These are phyloP conservation scores for Brassica cretica DNA, from an alignment of 345 rosid species.

Conservation along the genomic window DNA sequence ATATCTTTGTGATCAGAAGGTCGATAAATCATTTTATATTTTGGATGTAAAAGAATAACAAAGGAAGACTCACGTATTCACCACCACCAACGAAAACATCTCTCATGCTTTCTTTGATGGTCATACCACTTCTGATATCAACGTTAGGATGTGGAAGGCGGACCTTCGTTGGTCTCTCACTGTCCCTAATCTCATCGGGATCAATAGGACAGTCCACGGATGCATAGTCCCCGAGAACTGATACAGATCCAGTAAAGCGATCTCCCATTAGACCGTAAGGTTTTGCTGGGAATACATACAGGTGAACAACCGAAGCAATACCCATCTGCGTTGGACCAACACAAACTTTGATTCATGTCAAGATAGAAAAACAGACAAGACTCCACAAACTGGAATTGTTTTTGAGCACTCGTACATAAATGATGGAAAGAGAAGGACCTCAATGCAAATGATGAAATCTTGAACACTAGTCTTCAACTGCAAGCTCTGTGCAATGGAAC, in stretches of 20 bases:
- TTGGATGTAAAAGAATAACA: background rate
- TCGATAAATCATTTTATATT: too few relatives aligned
- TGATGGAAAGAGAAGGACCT: conserved; percentile 47
- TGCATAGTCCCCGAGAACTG: conserved; percentile 96
- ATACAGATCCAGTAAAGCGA: conserved; percentile 66
- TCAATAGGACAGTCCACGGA: conserved; percentile 89
- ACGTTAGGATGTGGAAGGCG: conserved; percentile 84
- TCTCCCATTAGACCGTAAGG: conserved; percentile 95
- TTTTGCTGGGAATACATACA: conserved; percentile 88
- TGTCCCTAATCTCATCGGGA: conserved; percentile 97
- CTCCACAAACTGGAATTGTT: background rate
- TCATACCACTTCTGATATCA: conserved; percentile 79
- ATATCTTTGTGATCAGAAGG: conserved; percentile 16
- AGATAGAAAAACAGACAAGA: background rate
- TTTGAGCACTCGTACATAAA: background rate
- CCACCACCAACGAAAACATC: conserved; percentile 93
- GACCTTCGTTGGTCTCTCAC: conserved; percentile 92
- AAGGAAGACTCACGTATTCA: conserved; percentile 70
- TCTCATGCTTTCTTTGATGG: conserved; percentile 84
- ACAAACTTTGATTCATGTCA: conserved; percentile 37
- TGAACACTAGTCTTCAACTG: conserved; percentile 89
- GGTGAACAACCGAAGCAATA: conserved; percentile 93
- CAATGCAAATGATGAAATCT: conserved; percentile 96
- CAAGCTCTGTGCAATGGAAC: conserved; percentile 79
- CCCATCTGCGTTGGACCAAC: conserved; percentile 93